These are phyloP conservation scores for Stereum hirsutum DNA, from an alignment of 1,284 basidiomycete genomes.

Conservation along the genomic window DNA sequence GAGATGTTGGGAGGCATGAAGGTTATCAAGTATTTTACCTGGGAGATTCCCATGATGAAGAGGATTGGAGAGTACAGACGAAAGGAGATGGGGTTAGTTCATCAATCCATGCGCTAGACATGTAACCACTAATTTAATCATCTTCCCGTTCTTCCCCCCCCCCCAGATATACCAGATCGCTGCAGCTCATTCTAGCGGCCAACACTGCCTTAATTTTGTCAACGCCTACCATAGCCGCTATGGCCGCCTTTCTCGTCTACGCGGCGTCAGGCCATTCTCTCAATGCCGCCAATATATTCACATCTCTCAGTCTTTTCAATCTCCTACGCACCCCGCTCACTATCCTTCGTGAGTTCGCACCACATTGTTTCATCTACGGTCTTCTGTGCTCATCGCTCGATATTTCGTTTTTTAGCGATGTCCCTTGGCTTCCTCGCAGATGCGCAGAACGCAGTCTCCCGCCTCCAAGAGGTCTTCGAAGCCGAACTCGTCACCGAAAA, in stretches of 20 bases:
- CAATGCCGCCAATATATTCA: slow-evolving; percentile 67
- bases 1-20: slow-evolving; percentile 83
- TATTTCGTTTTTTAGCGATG: slow-evolving; percentile 38
- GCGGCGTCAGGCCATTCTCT: slow-evolving; percentile 59
- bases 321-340: slow-evolving; percentile 68
- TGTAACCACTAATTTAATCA: neutral
- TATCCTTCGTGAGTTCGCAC: slow-evolving; percentile 48
- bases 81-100: slow-evolving; percentile 60
- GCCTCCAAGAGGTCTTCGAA: slow-evolving; percentile 65
- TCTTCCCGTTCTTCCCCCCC: slow-evolving; percentile 2
- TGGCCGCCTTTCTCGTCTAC: slow-evolving; percentile 82
- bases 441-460: slow-evolving; percentile 64
- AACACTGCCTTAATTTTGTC: slow-evolving; percentile 62
- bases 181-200: slow-evolving; percentile 67
- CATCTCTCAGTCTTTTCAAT: slow-evolving; percentile 78
- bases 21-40: slow-evolving; percentile 86
- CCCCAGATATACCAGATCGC: slow-evolving; percentile 57
- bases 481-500: slow-evolving; percentile 65
- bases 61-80: slow-evolving; percentile 64
- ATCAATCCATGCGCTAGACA: neutral
- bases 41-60: slow-evolving; percentile 67
- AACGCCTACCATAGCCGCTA: slow-evolving; percentile 75
- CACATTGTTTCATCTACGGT: neutral
- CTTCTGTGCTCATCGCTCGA: neutral
- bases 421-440: slow-evolving; percentile 73